These are phyloP conservation scores for Xanthoparmelia taractica DNA, from an alignment of 495 filamentous ascomycete species.

Conservation along the genomic window DNA sequence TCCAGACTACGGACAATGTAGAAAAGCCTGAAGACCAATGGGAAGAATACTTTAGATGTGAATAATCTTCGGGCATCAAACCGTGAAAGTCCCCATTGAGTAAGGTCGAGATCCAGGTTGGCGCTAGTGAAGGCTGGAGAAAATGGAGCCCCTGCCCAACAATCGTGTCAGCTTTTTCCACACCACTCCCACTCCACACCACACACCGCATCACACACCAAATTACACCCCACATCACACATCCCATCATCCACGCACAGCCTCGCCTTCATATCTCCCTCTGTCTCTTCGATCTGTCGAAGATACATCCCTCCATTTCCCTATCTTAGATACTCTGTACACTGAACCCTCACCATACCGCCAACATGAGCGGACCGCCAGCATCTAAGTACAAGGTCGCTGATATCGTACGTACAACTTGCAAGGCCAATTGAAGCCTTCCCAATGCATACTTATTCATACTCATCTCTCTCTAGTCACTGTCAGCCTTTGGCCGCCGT, in stretches of 20 bases:
- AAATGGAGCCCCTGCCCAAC: neutral
- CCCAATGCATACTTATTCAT: constrained; percentile 13
- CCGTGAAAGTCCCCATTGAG: neutral
- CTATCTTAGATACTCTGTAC: neutral
- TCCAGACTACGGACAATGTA: neutral
- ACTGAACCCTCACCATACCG: constrained; percentile 2
- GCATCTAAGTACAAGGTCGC: constrained; percentile 95
- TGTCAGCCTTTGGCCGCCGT: constrained; percentile 96
- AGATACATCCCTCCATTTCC: neutral
- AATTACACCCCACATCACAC: too few species aligned
- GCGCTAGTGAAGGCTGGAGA: neutral
- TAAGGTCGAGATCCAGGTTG: neutral
- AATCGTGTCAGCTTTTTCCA: neutral
- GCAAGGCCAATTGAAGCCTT: constrained; percentile 4
- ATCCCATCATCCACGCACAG: neutral
- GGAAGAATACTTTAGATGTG: too few species aligned
- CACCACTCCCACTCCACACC: neutral
- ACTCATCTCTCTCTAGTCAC: constrained; percentile 45
- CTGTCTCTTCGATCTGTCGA: too few species aligned
- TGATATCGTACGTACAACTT: constrained; percentile 61
- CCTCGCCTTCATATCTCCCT: neutral
- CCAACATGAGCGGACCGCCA: constrained; percentile 61
- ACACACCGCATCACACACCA: too few species aligned
- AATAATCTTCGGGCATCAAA: too few species aligned
- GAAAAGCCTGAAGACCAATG: too few species aligned